phyloP scores from a whole-genome alignment of 2,329 filamentous ascomycete genomes.

The Juglanconis sp. region DNA sequence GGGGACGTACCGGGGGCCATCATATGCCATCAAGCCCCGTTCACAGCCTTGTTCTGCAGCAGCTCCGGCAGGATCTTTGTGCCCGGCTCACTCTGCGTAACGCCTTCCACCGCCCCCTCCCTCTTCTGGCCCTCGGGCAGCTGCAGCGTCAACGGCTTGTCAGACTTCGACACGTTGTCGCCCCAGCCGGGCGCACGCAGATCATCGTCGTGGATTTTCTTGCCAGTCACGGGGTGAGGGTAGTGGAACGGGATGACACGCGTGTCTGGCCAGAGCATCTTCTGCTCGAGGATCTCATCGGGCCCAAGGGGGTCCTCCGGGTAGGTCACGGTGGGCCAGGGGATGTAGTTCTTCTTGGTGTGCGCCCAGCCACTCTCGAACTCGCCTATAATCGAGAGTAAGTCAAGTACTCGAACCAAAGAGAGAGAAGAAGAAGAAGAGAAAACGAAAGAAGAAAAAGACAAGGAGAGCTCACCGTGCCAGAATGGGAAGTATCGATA shows the following conservation, averaged over 20 bases:
- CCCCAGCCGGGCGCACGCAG: constrained; percentile 46
- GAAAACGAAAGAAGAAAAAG: background rate
- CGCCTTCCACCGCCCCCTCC: constrained; percentile 27
- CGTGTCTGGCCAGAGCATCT: constrained; percentile 55
- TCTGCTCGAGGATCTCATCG: constrained; percentile 50
- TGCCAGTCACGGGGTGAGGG: constrained; percentile 47
- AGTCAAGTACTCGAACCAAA: background rate
- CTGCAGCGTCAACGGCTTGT: constrained; percentile 39
- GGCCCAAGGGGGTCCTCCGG: constrained; percentile 49
- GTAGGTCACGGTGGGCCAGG: constrained; percentile 44
- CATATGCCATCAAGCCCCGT: constrained; percentile 12
- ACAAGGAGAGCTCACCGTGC: constrained; percentile 32
- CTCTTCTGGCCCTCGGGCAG: constrained; percentile 34
- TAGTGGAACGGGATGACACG: constrained; percentile 54
- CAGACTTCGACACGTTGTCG: constrained; percentile 34
- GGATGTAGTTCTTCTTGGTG: constrained; percentile 51
- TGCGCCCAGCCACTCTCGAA: constrained; percentile 52
- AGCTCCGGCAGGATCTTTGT: constrained; percentile 35
- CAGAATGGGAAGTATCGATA: constrained; percentile 57
- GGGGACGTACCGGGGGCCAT: too few species aligned
- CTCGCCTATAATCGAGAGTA: constrained; percentile 27
- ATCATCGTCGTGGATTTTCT: constrained; percentile 41
- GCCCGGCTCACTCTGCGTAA: constrained; percentile 26
- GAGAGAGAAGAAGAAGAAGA: background rate
- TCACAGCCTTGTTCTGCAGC: constrained; percentile 27